Evolutionary conservation across 169 alveolate genomes (phyloP).

Genomic region (Babesia ovata): DNA sequence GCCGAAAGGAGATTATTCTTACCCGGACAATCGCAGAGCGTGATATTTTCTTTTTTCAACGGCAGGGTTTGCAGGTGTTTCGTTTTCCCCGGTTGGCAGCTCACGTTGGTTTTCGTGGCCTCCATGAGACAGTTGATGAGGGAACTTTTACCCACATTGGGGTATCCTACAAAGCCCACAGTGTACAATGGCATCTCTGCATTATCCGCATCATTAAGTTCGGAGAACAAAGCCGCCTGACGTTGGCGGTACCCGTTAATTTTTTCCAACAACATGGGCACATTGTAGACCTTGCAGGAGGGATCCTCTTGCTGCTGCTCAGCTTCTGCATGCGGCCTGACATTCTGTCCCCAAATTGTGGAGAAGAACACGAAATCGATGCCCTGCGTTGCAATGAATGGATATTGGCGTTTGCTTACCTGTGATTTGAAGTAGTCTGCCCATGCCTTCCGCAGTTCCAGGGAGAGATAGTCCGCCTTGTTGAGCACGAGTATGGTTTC

Average conservation of each 20-base stretch:
- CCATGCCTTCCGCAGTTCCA: slow-evolving; percentile 91
- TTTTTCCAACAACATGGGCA: slow-evolving; percentile 61
- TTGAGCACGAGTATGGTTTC: slow-evolving; percentile 86
- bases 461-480: slow-evolving; percentile 92
- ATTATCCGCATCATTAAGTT: not conserved
- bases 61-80: slow-evolving; percentile 94
- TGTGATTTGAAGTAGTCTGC: slow-evolving; percentile 84
- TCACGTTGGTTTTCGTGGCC: slow-evolving; percentile 92
- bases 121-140: slow-evolving; percentile 95
- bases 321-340: not conserved
- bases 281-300: slow-evolving; percentile 59
- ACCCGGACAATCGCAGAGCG: slow-evolving; percentile 96
- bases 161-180: slow-evolving; percentile 98
- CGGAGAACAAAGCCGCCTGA: slow-evolving; percentile 28
- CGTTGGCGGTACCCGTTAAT: slow-evolving; percentile 52
- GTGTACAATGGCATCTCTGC: slow-evolving; percentile 67
- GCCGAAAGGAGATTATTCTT: not conserved
- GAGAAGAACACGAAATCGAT: slow-evolving; percentile 90
- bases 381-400: slow-evolving; percentile 22
- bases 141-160: slow-evolving; percentile 99
- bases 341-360: slow-evolving; percentile 73
- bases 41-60: slow-evolving; percentile 77
- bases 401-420: not conserved
- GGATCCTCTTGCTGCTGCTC: slow-evolving; percentile 16
- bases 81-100: slow-evolving; percentile 98